Conservation (phyloP, 2,329 filamentous ascomycete species). For the Penicillium sclerotiorum region DNA sequence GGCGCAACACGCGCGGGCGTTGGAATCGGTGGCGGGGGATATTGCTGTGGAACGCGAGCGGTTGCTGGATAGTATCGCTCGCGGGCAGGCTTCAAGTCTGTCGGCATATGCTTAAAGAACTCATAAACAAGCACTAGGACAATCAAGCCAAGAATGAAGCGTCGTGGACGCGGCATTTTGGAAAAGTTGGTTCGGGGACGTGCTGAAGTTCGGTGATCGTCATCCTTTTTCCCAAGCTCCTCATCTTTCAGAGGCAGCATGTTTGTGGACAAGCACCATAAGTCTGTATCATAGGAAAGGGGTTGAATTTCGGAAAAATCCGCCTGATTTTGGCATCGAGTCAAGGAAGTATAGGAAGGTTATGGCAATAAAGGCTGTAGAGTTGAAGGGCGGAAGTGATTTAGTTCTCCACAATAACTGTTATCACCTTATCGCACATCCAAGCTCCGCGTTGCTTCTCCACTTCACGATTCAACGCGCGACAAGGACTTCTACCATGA, state of each 20-base stretch:
- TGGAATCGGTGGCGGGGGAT: constrained; percentile 7
- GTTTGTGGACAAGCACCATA: constrained; percentile 34
- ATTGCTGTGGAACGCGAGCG: constrained; percentile 19
- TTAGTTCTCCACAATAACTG: constrained; percentile 1
- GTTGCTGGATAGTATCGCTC: constrained; percentile 34
- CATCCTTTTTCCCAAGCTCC: constrained; percentile 67
- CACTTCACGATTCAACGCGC: constrained; percentile 20
- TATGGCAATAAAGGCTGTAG: neutral
- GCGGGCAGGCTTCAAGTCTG: constrained; percentile 42
- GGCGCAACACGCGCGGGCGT: constrained; percentile 9
- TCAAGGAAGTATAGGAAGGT: too few relatives aligned
- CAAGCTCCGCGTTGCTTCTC: constrained; percentile 16
- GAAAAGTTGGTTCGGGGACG: constrained; percentile 37
- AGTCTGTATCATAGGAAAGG: neutral
- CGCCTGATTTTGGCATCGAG: too few relatives aligned
- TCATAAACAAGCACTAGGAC: constrained; percentile 61
- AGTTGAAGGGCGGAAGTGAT: neutral
- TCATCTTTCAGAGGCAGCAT: constrained; percentile 57
- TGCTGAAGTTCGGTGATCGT: constrained; percentile 56
- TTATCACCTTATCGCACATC: constrained; percentile 25
- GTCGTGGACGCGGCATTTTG: constrained; percentile 47
- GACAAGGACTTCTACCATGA: constrained; percentile 28
- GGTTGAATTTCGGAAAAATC: too few relatives aligned
- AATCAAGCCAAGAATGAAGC: constrained; percentile 52
- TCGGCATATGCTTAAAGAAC: constrained; percentile 66